A percentile compares a stretch with the other conserved stretches of the same genome.
Conservation (phyloP, 1,284 basidiomycete species). For the Microbotryum saponariae region DNA sequence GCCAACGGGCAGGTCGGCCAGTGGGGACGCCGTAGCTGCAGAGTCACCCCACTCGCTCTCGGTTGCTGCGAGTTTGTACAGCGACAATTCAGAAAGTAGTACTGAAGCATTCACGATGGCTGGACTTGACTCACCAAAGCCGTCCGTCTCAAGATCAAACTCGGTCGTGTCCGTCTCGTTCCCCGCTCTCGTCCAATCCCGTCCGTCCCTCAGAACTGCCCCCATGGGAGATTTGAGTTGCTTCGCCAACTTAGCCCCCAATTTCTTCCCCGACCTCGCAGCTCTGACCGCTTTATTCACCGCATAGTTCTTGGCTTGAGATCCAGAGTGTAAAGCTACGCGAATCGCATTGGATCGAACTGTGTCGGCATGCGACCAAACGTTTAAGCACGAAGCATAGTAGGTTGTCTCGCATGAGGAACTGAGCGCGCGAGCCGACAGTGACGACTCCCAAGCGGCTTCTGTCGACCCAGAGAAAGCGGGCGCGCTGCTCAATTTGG, state of each 20-base stretch:
- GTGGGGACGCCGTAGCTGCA: background rate
- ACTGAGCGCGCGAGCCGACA: slow-evolving; percentile 55
- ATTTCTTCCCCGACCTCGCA: slow-evolving; percentile 9
- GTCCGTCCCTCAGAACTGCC: slow-evolving; percentile 17
- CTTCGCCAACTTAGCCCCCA: slow-evolving; percentile 16
- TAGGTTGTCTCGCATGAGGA: slow-evolving; percentile 49
- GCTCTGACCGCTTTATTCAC: slow-evolving; percentile 32
- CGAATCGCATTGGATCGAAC: slow-evolving; percentile 53
- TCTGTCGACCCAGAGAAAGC: slow-evolving; percentile 22
- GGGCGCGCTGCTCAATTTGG: slow-evolving; percentile 9
- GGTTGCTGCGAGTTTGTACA: slow-evolving; percentile 1
- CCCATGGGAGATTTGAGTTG: slow-evolving; percentile 20
- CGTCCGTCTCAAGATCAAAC: slow-evolving; percentile 15
- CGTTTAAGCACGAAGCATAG: slow-evolving; percentile 80
- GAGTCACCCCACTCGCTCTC: slow-evolving; percentile 32
- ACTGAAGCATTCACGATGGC: background rate
- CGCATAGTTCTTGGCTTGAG: slow-evolving; percentile 14
- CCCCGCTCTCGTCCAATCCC: slow-evolving; percentile 36
- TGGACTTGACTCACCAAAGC: background rate
- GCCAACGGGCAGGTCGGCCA: slow-evolving; percentile 7
- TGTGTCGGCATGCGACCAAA: slow-evolving; percentile 87
- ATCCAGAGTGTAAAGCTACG: slow-evolving; percentile 12
- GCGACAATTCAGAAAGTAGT: too few relatives aligned
- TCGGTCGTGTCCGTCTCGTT: slow-evolving; percentile 17
- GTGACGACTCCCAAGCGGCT: slow-evolving; percentile 52